Percentiles rank a stretch among this genome's conserved stretches.
phyloP scores from a whole-genome alignment of 2,329 filamentous ascomycete species.

The Aspergillus hortae region DNA sequence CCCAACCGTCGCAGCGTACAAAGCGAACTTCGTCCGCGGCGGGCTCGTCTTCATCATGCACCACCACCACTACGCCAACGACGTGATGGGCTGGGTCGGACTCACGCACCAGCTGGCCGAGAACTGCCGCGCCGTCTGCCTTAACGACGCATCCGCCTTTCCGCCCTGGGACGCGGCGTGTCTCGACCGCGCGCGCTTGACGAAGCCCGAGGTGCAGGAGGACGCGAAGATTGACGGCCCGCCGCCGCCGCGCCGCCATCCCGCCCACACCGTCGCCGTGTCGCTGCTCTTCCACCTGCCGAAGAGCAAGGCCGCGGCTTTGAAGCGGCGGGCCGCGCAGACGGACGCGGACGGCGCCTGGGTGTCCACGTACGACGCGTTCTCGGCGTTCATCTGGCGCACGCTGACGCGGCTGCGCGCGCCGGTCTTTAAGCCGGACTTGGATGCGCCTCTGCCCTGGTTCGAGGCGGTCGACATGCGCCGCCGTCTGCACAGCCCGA shows the following conservation, averaged over 20 bases:
- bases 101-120: constrained; percentile 42
- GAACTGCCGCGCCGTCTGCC: constrained; percentile 37
- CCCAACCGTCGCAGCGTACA: constrained; percentile 37
- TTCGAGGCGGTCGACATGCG: constrained; percentile 41
- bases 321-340: constrained; percentile 38
- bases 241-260: constrained; percentile 7
- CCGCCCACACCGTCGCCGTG: constrained; percentile 10
- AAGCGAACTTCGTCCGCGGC: constrained; percentile 42
- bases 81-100: constrained; percentile 42
- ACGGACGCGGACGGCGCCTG: constrained; percentile 28
- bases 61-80: constrained; percentile 43
- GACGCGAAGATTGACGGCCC: constrained; percentile 17
- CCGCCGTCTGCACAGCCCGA: constrained; percentile 29
- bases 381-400: constrained; percentile 43
- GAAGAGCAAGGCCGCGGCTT: constrained; percentile 40
- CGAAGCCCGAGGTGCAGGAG: constrained; percentile 23
- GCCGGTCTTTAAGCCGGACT: constrained; percentile 30
- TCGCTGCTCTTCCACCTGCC: constrained; percentile 44
- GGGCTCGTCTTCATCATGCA: constrained; percentile 44
- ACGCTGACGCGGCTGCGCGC: constrained; percentile 34
- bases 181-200: constrained; percentile 35
- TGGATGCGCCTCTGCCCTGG: constrained; percentile 29
- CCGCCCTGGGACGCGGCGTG: constrained; percentile 36
- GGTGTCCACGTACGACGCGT: constrained; percentile 49
- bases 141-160: constrained; percentile 19